Evolutionary conservation across 1,284 basidiomycete genomes (phyloP).

Genomic region (Tilletia walkeri): DNA sequence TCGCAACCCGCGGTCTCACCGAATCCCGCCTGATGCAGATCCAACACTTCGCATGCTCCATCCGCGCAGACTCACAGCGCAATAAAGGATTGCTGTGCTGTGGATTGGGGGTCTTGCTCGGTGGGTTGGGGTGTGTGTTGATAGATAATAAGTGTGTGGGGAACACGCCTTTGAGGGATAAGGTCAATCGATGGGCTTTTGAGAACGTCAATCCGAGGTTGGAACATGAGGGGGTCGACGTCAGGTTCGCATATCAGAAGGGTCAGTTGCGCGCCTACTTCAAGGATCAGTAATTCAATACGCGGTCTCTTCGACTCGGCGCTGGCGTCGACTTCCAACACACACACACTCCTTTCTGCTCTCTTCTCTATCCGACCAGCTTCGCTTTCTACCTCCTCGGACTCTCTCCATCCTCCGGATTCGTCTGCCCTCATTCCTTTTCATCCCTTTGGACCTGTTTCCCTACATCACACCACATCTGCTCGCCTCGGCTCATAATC

Average conservation of each 20-base stretch:
- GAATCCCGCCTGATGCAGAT: slow-evolving; percentile 12
- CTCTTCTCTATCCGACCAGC: background rate
- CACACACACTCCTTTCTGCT: background rate
- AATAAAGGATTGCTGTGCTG: slow-evolving; percentile 6
- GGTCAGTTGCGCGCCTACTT: slow-evolving; percentile 3
- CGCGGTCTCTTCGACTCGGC: background rate
- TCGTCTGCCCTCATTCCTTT: too few species aligned
- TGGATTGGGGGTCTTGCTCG: background rate
- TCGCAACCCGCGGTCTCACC: background rate
- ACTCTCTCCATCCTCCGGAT: too few species aligned
- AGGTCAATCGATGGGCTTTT: slow-evolving; percentile 15
- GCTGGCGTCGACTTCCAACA: background rate
- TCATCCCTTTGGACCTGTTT: too few species aligned
- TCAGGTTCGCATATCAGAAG: slow-evolving; percentile 10
- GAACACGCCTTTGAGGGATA: background rate
- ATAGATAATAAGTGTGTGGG: slow-evolving; percentile 10
- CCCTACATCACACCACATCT: too few species aligned
- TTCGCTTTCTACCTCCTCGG: background rate
- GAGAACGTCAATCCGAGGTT: slow-evolving; percentile 11
- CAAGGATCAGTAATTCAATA: background rate
- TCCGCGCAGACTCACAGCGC: slow-evolving; percentile 10
- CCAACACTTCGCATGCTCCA: slow-evolving; percentile 16
- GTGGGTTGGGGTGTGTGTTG: slow-evolving; percentile 6
- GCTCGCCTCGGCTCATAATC: too few species aligned
- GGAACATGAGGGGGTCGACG: slow-evolving; percentile 1